Percentiles rank a stretch among this genome's conserved stretches.
These are phyloP conservation scores for Dioscorea cayenensis DNA, from an alignment of 116 monocot genomes.

Conservation along the genomic window DNA sequence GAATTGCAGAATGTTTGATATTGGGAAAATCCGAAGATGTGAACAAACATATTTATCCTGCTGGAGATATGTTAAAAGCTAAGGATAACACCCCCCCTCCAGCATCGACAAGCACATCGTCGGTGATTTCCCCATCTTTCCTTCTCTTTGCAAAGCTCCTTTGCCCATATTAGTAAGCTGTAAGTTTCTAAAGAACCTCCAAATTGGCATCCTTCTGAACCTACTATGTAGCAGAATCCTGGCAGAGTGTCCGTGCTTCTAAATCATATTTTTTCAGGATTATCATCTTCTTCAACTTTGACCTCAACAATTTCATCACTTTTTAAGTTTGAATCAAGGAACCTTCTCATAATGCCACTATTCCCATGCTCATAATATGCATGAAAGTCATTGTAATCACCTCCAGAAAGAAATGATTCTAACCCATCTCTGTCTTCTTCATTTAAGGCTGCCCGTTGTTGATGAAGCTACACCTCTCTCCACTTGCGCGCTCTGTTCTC, in stretches of 20 bases:
- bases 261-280: conserved; percentile 5
- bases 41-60: too few relatives aligned
- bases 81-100: conserved; percentile 11
- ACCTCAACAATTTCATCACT: too few relatives aligned
- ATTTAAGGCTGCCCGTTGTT: conserved; percentile 22
- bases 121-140: conserved; percentile 57
- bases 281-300: conserved; percentile 18
- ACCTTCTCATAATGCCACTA: conserved; percentile 22
- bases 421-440: conserved; percentile 47
- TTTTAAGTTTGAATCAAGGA: conserved; percentile 24
- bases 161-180: conserved; percentile 22
- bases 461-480: conserved; percentile 32
- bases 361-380: conserved; percentile 22
- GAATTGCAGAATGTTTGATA: neutral
- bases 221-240: conserved; percentile 5
- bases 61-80: conserved; percentile 1
- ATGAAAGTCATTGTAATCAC: conserved; percentile 11
- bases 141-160: conserved; percentile 52
- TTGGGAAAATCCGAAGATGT: neutral
- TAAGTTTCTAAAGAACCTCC: conserved; percentile 32
- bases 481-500: conserved; percentile 43
- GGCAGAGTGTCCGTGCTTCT: neutral
- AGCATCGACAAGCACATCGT: conserved; percentile 11
- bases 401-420: conserved; percentile 58
- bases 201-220: conserved; percentile 14